phyloP scores from a whole-genome alignment of 2,329 filamentous ascomycete species.

The Fusarium sp. region DNA sequence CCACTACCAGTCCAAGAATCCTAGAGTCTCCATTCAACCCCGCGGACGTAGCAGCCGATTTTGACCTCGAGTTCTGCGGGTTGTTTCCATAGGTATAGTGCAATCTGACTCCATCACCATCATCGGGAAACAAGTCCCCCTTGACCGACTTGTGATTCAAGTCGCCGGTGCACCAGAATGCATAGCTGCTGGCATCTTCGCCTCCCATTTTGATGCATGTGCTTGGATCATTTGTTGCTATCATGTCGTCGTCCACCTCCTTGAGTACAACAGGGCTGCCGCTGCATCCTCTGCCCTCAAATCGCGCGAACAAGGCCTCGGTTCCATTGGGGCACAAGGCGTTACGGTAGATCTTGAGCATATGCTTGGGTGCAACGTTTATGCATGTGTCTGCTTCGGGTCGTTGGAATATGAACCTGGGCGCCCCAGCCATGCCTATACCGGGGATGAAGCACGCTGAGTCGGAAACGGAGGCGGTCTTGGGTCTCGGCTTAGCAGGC shows the following conservation, averaged over 20 bases:
- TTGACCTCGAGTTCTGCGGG: not conserved
- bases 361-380: slow-evolving; percentile 15
- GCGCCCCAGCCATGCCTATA: slow-evolving; percentile 11
- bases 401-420: slow-evolving; percentile 21
- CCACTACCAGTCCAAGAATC: not conserved
- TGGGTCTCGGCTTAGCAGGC: slow-evolving; percentile 9
- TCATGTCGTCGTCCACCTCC: slow-evolving; percentile 9
- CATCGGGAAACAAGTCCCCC: slow-evolving; percentile 8
- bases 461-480: slow-evolving; percentile 26
- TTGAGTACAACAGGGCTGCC: slow-evolving; percentile 6
- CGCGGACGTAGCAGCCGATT: not conserved
- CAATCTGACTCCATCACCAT: not conserved
- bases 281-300: not conserved
- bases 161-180: slow-evolving; percentile 25
- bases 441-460: slow-evolving; percentile 27
- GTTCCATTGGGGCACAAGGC: slow-evolving; percentile 23
- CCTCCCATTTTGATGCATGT: slow-evolving; percentile 25
- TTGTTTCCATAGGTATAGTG: slow-evolving; percentile 6
- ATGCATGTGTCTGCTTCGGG: slow-evolving; percentile 22
- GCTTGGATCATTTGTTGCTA: slow-evolving; percentile 2
- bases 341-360: slow-evolving; percentile 26
- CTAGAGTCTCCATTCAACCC: not conserved
- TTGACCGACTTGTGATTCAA: not conserved
- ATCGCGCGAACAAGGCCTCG: slow-evolving; percentile 26
- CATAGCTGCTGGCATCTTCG: slow-evolving; percentile 19